Evolutionary conservation across 345 rosid genomes (phyloP).

Genomic region (Stellera chamaejasme): DNA sequence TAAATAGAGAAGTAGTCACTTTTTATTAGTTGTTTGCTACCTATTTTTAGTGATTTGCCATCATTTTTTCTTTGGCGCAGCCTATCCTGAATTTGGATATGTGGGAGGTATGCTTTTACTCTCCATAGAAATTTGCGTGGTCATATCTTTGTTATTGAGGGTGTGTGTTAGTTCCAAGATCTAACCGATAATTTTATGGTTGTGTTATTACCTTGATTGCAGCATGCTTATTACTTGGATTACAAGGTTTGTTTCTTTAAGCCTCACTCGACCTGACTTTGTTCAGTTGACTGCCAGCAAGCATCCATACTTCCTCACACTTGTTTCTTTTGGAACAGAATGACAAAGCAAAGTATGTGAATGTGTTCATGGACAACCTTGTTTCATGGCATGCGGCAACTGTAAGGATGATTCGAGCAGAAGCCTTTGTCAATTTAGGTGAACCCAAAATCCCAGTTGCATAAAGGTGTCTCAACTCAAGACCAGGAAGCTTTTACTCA

Average conservation of each 20-base stretch:
- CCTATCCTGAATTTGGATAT: constrained; percentile 81
- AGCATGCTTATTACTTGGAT: constrained; percentile 95
- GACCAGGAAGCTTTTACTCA: neutral
- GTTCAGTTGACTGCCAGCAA: neutral
- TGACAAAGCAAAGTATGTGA: constrained; percentile 60
- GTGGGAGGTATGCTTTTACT: constrained; percentile 71
- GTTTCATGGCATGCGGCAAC: constrained; percentile 82
- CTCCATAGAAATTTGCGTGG: neutral
- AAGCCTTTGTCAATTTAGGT: constrained; percentile 77
- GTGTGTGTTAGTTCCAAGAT: too few species aligned
- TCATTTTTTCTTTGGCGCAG: constrained; percentile 41
- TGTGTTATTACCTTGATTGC: constrained; percentile 21
- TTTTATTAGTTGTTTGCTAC: neutral
- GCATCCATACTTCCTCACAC: constrained; percentile 3
- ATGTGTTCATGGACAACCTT: constrained; percentile 68
- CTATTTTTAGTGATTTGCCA: neutral
- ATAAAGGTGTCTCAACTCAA: constrained; percentile 18
- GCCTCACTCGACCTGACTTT: neutral
- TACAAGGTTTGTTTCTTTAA: constrained; percentile 47
- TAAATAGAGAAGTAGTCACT: neutral
- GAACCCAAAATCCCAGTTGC: constrained; percentile 86
- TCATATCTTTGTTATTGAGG: too few species aligned
- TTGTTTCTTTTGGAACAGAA: constrained; percentile 32
- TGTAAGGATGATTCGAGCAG: constrained; percentile 76
- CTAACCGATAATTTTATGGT: neutral